Evolutionary conservation across 1,284 basidiomycete species (phyloP), one percentile per base, ranked within the genome.

Genomic region (Ustilago bromivora): DNA sequence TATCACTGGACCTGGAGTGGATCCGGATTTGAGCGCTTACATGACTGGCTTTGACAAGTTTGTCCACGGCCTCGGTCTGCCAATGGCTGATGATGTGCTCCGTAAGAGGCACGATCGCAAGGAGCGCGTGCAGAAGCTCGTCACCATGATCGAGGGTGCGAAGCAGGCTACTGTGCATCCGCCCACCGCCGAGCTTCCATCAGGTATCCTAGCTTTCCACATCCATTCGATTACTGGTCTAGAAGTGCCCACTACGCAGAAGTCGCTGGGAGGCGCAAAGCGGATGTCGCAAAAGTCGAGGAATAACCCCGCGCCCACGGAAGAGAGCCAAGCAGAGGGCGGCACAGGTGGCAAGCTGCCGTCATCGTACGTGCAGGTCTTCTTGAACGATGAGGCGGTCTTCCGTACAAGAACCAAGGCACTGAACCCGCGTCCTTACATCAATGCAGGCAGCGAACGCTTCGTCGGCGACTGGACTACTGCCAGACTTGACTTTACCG

Each of bases 361-460:
- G 7, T 81, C 77, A 31, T 80, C 81, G 3, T 84, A 84, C 55
- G 80, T 81, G 4, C 82, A 84, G 41, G 81, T 83, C 19, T 60
- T 83, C 54, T 61, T 84, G 46, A 83, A 84, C 60, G 83, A 84
- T 62, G 81, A 82, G 54, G 70, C 81, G n/a, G 67, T 84, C 43
- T 82, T 82, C 71, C 68, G 75, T 28, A 83, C 82, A 2, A 64
- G 83, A 40, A 83, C 79, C 31, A 82, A 83, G 61, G 62, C 76
- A 3, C 70, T 82, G 57, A 82, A 84, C 47, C 69, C 83, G 34
- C 71, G 78, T 34, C 83, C 83, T 7, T 84, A 78, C 61, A 73
- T 83, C 72, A 84, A 84, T 46, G 80, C 72, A 6, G 83, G 83
- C 15, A 66, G 72, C 41, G 83, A 84, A 54, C 76, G 83, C 31